A percentile compares a stretch with the other conserved stretches of the same genome.
Conservation (phyloP, 257 asterid genomes). For the Nicotiana noctiflora region DNA sequence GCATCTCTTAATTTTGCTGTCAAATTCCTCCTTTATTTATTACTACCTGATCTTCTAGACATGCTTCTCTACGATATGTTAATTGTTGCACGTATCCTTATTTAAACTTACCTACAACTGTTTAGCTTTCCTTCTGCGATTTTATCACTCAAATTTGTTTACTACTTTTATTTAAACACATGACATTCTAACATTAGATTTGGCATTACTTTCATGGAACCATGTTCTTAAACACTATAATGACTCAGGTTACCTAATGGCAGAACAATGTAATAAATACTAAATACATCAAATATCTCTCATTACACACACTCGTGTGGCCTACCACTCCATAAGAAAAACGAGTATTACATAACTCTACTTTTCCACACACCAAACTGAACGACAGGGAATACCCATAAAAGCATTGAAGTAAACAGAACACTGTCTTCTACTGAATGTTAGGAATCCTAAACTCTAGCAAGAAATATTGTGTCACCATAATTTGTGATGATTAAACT, state of each 20-base stretch:
- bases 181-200: not conserved
- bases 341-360: not conserved
- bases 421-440: not conserved
- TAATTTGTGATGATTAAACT: not conserved
- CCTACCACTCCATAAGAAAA: not conserved
- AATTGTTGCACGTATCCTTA: conserved; percentile 4
- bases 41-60: not conserved
- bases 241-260: not conserved
- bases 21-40: not conserved
- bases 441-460: not conserved
- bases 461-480: not conserved
- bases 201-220: not conserved
- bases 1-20: not conserved
- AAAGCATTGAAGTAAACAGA: not conserved
- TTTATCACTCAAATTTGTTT: not conserved
- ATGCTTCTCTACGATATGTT: not conserved
- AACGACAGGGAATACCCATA: not conserved
- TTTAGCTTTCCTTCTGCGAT: not conserved
- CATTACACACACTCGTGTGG: not conserved
- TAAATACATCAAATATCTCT: not conserved
- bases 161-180: not conserved
- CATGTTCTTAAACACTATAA: not conserved
- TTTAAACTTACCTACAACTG: not conserved
- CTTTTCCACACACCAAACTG: not conserved
- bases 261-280: not conserved